Evolutionary conservation across 2,329 filamentous ascomycete genomes (phyloP).

Genomic region (Tolypocladium ovalisporum): DNA sequence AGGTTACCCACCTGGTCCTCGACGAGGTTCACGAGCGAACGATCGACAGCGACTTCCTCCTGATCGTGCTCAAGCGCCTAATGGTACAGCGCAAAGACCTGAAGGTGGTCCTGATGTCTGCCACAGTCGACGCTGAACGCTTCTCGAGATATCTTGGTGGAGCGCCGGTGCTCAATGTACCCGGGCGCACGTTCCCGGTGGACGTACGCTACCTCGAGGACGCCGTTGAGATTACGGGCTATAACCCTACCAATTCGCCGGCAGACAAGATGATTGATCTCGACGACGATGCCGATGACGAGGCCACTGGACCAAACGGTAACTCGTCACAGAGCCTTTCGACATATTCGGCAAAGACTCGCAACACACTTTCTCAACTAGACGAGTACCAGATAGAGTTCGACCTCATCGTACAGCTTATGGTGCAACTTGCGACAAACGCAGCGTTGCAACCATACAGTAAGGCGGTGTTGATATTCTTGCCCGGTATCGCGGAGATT

Average conservation of each 20-base stretch:
- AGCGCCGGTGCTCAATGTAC: conserved; percentile 81
- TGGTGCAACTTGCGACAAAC: conserved; percentile 63
- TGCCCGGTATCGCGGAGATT: conserved; percentile 92
- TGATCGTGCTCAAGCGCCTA: conserved; percentile 82
- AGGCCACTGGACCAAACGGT: conserved; percentile 39
- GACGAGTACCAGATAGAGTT: conserved; percentile 92
- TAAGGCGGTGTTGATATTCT: conserved; percentile 85
- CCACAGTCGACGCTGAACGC: conserved; percentile 83
- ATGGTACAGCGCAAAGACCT: conserved; percentile 67
- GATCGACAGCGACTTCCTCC: conserved; percentile 91
- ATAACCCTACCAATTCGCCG: conserved; percentile 36
- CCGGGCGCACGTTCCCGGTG: conserved; percentile 88
- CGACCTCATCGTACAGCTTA: conserved; percentile 69
- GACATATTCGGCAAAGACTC: conserved; percentile 66
- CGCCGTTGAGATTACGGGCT: conserved; percentile 78
- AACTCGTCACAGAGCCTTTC: conserved; percentile 55
- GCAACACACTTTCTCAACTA: conserved; percentile 62
- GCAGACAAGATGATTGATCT: conserved; percentile 48
- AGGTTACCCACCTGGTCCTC: conserved; percentile 89
- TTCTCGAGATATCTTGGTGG: conserved; percentile 83
- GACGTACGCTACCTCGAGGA: conserved; percentile 83
- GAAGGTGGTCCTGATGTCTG: conserved; percentile 94
- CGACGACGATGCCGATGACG: conserved; percentile 49
- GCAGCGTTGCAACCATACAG: conserved; percentile 60
- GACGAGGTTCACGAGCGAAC: conserved; percentile 95